Conservation (phyloP, 495 filamentous ascomycete genomes). For the Thermothielavioides terrestris region DNA sequence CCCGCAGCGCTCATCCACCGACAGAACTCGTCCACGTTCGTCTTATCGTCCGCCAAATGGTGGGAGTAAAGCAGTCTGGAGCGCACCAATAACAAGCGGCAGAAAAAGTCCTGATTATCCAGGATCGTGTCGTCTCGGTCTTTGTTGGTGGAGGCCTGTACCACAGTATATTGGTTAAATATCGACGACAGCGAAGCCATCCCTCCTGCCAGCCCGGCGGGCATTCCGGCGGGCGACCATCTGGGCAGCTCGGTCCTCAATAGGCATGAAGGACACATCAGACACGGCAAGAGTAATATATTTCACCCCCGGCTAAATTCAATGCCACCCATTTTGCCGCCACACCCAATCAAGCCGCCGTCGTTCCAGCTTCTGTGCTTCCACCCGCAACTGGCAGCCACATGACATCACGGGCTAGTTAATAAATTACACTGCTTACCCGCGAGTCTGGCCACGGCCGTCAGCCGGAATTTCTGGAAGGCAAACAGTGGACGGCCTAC, state of each 20-base stretch:
- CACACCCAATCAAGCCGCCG: slow-evolving; percentile 15
- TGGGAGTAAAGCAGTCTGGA: no score
- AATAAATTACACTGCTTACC: slow-evolving; percentile 6
- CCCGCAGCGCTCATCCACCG: neutral
- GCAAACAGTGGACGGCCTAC: neutral
- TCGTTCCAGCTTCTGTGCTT: slow-evolving; percentile 9
- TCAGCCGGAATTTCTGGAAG: neutral
- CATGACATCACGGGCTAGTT: slow-evolving; percentile 18
- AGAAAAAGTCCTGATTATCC: neutral
- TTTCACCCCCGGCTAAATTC: slow-evolving; percentile 31
- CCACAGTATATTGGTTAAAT: slow-evolving; percentile 21
- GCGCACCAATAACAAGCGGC: neutral
- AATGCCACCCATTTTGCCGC: slow-evolving; percentile 23
- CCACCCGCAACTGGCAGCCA: slow-evolving; percentile 14
- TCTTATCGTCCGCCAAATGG: no score
- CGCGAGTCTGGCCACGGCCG: neutral
- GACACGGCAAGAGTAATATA: slow-evolving; percentile 31
- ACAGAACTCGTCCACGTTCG: no score
- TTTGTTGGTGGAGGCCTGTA: neutral
- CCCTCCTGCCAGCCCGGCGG: slow-evolving; percentile 5
- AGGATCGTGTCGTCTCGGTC: no score
- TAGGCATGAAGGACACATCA: slow-evolving; percentile 18
- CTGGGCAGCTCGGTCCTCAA: slow-evolving; percentile 11
- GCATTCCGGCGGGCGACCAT: slow-evolving; percentile 3
- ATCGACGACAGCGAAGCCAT: slow-evolving; percentile 10